Conservation (phyloP, 345 rosid genomes). For the Corchorus capsularis region DNA sequence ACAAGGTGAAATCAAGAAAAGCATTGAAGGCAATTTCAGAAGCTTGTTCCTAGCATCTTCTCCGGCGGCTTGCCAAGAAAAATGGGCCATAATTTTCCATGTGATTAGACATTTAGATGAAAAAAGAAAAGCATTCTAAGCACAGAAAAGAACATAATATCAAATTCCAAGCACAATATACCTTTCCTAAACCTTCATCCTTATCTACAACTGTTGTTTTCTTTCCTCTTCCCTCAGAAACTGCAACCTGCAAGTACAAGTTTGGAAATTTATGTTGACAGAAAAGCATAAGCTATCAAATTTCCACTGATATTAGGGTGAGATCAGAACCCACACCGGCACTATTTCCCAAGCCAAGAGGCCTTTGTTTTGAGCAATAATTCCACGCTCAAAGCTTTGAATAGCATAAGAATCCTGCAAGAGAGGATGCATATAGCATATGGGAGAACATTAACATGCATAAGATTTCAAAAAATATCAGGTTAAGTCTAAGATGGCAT, state of each 20-base stretch:
- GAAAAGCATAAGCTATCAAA: constrained; percentile 2
- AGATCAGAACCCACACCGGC: constrained; percentile 48
- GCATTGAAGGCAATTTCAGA: background rate
- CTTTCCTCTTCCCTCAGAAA: constrained; percentile 81
- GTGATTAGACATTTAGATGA: background rate
- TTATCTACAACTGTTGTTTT: constrained; percentile 56
- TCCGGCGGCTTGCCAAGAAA: background rate
- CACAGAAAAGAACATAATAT: background rate
- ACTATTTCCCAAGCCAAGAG: constrained; percentile 86
- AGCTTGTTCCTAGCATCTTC: background rate
- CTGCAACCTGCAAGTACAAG: constrained; percentile 65
- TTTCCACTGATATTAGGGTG: constrained; percentile 4
- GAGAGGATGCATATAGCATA: background rate
- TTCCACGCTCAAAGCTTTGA: constrained; percentile 82
- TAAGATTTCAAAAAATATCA: background rate
- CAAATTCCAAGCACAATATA: constrained; percentile 25
- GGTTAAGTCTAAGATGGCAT: background rate
- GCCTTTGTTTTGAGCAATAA: constrained; percentile 69
- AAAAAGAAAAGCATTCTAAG: background rate
- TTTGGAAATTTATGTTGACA: constrained; percentile 14
- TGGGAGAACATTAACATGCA: background rate
- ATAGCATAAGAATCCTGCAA: constrained; percentile 85
- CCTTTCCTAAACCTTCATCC: constrained; percentile 92
- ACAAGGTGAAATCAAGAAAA: background rate
- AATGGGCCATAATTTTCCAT: background rate